These are phyloP conservation scores for Cytospora piceicola DNA, from an alignment of 2,329 filamentous ascomycete genomes.

Conservation along the genomic window DNA sequence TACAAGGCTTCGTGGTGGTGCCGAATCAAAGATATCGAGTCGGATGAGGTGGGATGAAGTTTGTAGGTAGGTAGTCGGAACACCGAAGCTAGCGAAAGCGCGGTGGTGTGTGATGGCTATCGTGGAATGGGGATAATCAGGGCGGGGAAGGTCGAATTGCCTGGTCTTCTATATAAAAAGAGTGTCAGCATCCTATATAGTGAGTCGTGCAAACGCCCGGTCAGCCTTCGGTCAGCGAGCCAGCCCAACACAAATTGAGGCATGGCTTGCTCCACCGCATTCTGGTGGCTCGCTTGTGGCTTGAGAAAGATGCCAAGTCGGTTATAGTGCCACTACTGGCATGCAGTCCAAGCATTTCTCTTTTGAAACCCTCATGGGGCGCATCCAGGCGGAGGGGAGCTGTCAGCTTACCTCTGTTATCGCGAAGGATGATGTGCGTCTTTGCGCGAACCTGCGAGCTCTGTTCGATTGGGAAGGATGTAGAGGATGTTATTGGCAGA, in stretches of 20 bases:
- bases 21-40: constrained; percentile 16
- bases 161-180: constrained; percentile 9
- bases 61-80: constrained; percentile 12
- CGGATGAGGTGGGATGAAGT: neutral
- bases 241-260: constrained; percentile 4
- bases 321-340: neutral
- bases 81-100: constrained; percentile 31
- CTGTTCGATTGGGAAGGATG: constrained; percentile 1
- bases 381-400: neutral
- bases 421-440: neutral
- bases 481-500: neutral
- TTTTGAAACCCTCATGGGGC: neutral
- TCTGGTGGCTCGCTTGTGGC: neutral
- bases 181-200: constrained; percentile 16
- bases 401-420: constrained; percentile 14
- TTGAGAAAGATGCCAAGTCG: neutral
- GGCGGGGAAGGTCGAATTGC: constrained; percentile 13
- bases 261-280: constrained; percentile 3
- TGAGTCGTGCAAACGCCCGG: constrained; percentile 1
- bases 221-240: constrained; percentile 16
- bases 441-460: constrained; percentile 11
- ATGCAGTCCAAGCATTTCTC: neutral
- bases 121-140: constrained; percentile 4
- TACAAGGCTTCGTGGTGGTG: constrained; percentile 27
- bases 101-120: constrained; percentile 17